Percentiles rank a stretch among this genome's conserved stretches.
Conservation (phyloP, 139 green algal species). For the Coelastrella sp. region DNA sequence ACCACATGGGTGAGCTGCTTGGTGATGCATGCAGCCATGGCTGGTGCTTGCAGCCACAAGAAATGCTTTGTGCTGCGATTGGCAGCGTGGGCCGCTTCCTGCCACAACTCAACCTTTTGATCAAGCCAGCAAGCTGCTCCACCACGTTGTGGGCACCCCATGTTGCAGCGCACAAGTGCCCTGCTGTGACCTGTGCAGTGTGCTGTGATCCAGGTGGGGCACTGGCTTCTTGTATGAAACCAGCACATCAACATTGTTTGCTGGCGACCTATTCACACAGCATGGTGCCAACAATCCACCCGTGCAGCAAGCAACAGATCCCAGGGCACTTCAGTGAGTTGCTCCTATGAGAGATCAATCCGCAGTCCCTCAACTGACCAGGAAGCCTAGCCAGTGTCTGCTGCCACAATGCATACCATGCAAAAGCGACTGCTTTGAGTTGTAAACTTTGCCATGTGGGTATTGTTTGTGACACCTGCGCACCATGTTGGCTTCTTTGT, state of each 20-base stretch:
- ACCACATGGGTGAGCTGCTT: neutral
- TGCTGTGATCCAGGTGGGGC: neutral
- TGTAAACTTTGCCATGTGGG: too few species aligned
- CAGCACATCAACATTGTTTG: constrained; percentile 3
- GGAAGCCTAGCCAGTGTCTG: too few species aligned
- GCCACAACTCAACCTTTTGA: too few species aligned
- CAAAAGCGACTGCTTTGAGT: too few species aligned
- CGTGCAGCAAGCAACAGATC: neutral
- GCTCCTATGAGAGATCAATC: too few species aligned
- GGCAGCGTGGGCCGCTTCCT: too few species aligned
- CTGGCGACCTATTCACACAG: constrained; percentile 11
- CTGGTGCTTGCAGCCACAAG: neutral
- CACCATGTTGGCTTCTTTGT: too few species aligned
- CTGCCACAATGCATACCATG: too few species aligned
- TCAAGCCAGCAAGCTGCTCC: neutral
- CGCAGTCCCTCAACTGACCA: too few species aligned
- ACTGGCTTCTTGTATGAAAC: constrained; percentile 3
- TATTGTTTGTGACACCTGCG: too few species aligned
- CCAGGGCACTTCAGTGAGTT: neutral
- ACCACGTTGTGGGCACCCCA: neutral
- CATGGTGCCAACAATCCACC: neutral
- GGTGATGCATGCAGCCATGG: neutral
- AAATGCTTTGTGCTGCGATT: too few species aligned
- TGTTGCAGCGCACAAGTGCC: neutral
- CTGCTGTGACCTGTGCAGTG: neutral